Evolutionary conservation across 2,329 filamentous ascomycete species (phyloP).

Genomic region (Fusarium sp.): DNA sequence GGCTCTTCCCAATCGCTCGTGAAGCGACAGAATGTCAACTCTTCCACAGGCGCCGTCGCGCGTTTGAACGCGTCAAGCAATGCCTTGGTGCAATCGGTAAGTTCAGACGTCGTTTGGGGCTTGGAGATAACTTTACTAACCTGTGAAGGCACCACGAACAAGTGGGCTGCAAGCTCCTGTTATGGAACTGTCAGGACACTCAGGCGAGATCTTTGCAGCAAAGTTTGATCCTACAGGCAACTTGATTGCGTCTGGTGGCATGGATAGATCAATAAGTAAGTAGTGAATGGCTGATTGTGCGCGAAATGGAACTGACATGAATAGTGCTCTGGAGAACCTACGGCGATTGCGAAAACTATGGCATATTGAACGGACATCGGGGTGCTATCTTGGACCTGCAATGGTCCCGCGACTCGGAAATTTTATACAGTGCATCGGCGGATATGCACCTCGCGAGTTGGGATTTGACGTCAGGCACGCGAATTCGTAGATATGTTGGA

Average conservation of each 20-base stretch:
- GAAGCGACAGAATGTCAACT: constrained; percentile 82
- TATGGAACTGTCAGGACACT: constrained; percentile 87
- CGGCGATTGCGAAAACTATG: constrained; percentile 94
- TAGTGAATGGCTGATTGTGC: constrained; percentile 13
- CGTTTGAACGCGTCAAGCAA: constrained; percentile 62
- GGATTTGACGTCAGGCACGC: constrained; percentile 91
- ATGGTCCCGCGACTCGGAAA: constrained; percentile 94
- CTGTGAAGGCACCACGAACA: constrained; percentile 75
- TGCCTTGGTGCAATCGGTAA: constrained; percentile 64
- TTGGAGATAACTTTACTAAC: constrained; percentile 19
- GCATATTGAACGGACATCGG: constrained; percentile 86
- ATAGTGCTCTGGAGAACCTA: constrained; percentile 93
- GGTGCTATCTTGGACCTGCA: constrained; percentile 92
- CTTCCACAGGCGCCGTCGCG: constrained; percentile 60
- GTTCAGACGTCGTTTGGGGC: constrained; percentile 26
- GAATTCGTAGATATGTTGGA: constrained; percentile 90
- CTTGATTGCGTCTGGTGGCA: constrained; percentile 91
- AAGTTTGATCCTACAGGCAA: constrained; percentile 91
- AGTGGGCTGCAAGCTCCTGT: constrained; percentile 88
- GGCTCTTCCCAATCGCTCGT: constrained; percentile 83
- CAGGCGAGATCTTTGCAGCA: constrained; percentile 90
- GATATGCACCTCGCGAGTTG: constrained; percentile 94
- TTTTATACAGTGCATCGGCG: constrained; percentile 91
- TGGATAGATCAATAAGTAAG: constrained; percentile 91
- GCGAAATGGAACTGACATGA: constrained; percentile 22